Conservation (phyloP, 257 asterid species). For the Plectranthus barbatus region DNA sequence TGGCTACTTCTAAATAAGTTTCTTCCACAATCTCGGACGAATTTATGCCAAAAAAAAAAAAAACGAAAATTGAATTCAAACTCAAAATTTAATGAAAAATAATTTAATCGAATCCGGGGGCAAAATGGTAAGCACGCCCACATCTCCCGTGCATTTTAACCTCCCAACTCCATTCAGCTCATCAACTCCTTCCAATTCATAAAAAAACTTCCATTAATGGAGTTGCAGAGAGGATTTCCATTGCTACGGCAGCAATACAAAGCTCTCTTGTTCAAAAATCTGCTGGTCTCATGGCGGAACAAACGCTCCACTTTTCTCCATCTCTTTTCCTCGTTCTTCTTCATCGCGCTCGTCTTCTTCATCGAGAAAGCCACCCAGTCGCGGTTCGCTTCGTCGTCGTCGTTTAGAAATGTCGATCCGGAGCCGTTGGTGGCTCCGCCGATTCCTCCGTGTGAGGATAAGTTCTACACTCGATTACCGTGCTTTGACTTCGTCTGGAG, state of each 20-base stretch:
- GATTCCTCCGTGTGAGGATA: slow-evolving; percentile 72
- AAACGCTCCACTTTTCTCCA: slow-evolving; percentile 72
- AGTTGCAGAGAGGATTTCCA: slow-evolving; percentile 50
- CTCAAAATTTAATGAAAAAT: too few relatives aligned
- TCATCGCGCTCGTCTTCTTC: slow-evolving; percentile 63
- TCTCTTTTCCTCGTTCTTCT: slow-evolving; percentile 73
- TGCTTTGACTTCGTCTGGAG: slow-evolving; percentile 92
- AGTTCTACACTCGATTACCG: slow-evolving; percentile 38
- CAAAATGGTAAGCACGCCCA: not conserved
- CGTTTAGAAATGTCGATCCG: slow-evolving; percentile 42
- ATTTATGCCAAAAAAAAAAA: too few relatives aligned
- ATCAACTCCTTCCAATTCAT: slow-evolving; percentile 4
- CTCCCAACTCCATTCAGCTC: not conserved
- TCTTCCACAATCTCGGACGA: too few relatives aligned
- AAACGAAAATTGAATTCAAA: not conserved
- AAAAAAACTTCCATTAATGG: slow-evolving; percentile 21
- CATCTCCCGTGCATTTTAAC: slow-evolving; percentile 25
- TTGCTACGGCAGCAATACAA: slow-evolving; percentile 61
- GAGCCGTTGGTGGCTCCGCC: slow-evolving; percentile 46
- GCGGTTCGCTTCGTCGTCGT: slow-evolving; percentile 45
- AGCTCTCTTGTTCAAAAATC: slow-evolving; percentile 49
- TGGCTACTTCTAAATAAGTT: too few relatives aligned
- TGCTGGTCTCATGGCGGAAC: slow-evolving; percentile 64
- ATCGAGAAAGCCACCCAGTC: slow-evolving; percentile 61
- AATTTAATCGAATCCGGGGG: slow-evolving; percentile 20